Evolutionary conservation across 352 stramenopile genomes (phyloP).

Genomic region (Globisporangium canariense): DNA sequence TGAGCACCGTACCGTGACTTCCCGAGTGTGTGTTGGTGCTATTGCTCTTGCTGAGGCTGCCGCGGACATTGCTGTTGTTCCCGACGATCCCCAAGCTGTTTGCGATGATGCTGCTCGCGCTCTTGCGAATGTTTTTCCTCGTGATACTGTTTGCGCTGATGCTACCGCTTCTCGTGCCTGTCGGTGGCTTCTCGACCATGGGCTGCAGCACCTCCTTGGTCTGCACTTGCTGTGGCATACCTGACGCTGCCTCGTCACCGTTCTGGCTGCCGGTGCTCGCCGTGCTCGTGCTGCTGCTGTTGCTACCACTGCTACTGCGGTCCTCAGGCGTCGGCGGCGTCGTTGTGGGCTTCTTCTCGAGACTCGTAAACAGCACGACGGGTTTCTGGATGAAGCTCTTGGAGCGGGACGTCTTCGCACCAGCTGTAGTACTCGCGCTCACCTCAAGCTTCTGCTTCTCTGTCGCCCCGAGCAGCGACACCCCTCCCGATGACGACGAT

Average conservation of each 20-base stretch:
- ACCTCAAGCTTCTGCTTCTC: slow-evolving; percentile 27
- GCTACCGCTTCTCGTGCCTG: slow-evolving; percentile 1
- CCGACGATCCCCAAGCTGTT: slow-evolving; percentile 18
- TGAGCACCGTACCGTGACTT: slow-evolving; percentile 17
- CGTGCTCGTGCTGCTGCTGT: slow-evolving; percentile 20
- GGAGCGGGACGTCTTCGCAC: slow-evolving; percentile 12
- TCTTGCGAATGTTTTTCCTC: slow-evolving; percentile 17
- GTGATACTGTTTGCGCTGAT: not conserved
- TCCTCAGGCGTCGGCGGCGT: slow-evolving; percentile 16
- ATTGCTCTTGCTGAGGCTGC: slow-evolving; percentile 11
- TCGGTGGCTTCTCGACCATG: slow-evolving; percentile 1
- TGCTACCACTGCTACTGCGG: slow-evolving; percentile 21
- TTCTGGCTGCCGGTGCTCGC: slow-evolving; percentile 16
- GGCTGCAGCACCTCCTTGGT: slow-evolving; percentile 1
- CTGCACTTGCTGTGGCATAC: not conserved
- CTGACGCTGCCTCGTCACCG: slow-evolving; percentile 9
- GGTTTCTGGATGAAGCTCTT: slow-evolving; percentile 22
- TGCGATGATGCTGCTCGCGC: slow-evolving; percentile 20
- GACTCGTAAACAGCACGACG: slow-evolving; percentile 16
- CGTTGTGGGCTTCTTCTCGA: slow-evolving; percentile 14
- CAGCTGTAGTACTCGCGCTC: slow-evolving; percentile 22
- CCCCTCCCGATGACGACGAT: slow-evolving; percentile 14
- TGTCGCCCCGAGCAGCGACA: slow-evolving; percentile 27
- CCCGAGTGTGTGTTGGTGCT: slow-evolving; percentile 10
- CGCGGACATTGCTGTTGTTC: slow-evolving; percentile 9